These are phyloP conservation scores for Botryotinia narcissicola DNA, from an alignment of 2,329 filamentous ascomycete species.

Conservation along the genomic window DNA sequence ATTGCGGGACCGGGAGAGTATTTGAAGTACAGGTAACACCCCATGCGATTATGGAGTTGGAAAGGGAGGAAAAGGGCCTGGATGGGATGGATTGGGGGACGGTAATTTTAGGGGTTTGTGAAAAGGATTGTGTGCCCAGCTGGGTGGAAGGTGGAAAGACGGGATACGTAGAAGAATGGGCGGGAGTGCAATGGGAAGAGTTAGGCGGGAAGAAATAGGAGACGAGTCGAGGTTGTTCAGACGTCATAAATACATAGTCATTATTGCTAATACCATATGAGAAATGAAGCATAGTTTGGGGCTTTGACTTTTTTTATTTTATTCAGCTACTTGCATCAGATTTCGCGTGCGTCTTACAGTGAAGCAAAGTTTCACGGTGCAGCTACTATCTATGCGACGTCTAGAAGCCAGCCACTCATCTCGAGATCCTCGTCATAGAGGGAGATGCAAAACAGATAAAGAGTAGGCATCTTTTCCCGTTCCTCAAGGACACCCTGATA, in stretches of 20 bases:
- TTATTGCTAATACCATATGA: constrained; percentile 8
- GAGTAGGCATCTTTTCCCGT: constrained; percentile 13
- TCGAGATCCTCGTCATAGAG: constrained; percentile 10
- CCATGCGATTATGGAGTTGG: constrained; percentile 83
- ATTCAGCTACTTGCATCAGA: constrained; percentile 8
- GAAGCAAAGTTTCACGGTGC: constrained; percentile 2
- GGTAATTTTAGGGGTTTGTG: constrained; percentile 81
- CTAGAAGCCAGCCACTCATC: constrained; percentile 15
- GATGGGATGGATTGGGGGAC: constrained; percentile 99
- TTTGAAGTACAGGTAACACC: constrained; percentile 95
- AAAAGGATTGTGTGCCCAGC: constrained; percentile 67
- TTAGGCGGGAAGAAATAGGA: constrained; percentile 36
- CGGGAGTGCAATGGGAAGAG: constrained; percentile 98
- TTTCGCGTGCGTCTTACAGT: not conserved
- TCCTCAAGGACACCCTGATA: constrained; percentile 17
- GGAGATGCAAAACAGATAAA: constrained; percentile 10
- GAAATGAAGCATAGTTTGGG: not conserved
- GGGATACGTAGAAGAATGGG: constrained; percentile 91
- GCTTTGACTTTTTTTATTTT: constrained; percentile 14
- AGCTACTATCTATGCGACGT: constrained; percentile 12
- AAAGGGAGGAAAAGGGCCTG: constrained; percentile 67
- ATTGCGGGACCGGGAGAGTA: constrained; percentile 70
- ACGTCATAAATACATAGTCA: constrained; percentile 1
- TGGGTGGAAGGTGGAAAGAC: constrained; percentile 55
- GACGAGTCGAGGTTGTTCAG: not conserved